A percentile compares a stretch with the other conserved stretches of the same genome.
Evolutionary conservation across 345 rosid genomes (phyloP).

Genomic region (Draba incana): DNA sequence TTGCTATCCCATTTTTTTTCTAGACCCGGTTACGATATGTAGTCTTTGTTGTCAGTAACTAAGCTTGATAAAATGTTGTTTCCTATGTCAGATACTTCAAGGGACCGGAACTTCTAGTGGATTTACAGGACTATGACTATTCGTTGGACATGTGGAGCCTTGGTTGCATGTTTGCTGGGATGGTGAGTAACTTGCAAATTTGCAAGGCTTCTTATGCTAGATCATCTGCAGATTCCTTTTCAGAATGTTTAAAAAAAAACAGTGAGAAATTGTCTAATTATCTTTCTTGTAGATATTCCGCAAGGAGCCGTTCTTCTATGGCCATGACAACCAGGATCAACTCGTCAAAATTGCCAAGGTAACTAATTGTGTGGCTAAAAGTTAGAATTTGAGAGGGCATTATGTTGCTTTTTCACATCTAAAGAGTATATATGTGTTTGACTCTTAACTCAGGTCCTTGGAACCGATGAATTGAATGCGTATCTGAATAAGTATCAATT

Average conservation of each 20-base stretch:
- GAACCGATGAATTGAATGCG: slow-evolving; percentile 93
- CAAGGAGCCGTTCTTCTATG: slow-evolving; percentile 98
- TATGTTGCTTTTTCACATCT: neutral
- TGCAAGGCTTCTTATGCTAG: slow-evolving; percentile 14
- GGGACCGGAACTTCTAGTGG: slow-evolving; percentile 97
- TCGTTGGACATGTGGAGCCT: slow-evolving; percentile 99
- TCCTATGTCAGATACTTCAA: slow-evolving; percentile 71
- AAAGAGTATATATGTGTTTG: neutral
- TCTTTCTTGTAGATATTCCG: slow-evolving; percentile 68
- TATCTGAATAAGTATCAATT: slow-evolving; percentile 89
- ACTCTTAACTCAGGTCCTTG: slow-evolving; percentile 68
- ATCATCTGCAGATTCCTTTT: neutral
- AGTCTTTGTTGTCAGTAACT: slow-evolving; percentile 12
- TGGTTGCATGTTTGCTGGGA: slow-evolving; percentile 99
- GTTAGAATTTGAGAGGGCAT: neutral
- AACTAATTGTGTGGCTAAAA: slow-evolving; percentile 14
- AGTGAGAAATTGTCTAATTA: neutral
- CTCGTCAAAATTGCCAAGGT: slow-evolving; percentile 99
- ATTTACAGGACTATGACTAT: slow-evolving; percentile 98
- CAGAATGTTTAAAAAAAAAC: neutral
- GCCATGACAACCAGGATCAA: slow-evolving; percentile 99
- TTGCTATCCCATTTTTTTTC: neutral
- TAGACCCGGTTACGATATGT: neutral
- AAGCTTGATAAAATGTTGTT: slow-evolving; percentile 7
- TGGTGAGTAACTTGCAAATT: slow-evolving; percentile 58